Evolutionary conservation across 208 protist species (phyloP).

Genomic region (Phytomonas sp.): DNA sequence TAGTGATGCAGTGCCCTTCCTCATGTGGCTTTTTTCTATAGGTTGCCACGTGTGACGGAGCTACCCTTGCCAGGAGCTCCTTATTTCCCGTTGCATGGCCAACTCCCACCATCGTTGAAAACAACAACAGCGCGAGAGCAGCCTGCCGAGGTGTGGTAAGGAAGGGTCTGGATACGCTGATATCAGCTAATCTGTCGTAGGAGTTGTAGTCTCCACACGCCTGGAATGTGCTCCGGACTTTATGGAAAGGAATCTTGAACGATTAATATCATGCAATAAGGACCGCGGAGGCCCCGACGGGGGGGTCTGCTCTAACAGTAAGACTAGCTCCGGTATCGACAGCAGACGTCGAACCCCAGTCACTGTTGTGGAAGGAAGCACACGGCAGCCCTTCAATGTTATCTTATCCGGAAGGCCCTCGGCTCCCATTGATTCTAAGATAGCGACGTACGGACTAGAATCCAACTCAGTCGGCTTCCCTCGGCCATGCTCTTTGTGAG

Average conservation of each 20-base stretch:
- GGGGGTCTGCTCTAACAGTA: slow-evolving; percentile 52
- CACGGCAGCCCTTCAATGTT: slow-evolving; percentile 43
- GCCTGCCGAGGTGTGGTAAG: neutral
- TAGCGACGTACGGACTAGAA: slow-evolving; percentile 12
- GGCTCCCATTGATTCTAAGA: slow-evolving; percentile 31
- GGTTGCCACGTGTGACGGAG: neutral
- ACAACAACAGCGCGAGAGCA: neutral
- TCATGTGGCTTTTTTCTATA: neutral
- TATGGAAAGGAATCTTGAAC: neutral
- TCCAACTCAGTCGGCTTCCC: slow-evolving; percentile 12
- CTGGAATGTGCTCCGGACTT: neutral
- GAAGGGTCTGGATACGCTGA: neutral
- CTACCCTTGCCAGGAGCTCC: neutral
- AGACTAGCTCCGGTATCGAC: slow-evolving; percentile 31
- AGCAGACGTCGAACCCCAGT: slow-evolving; percentile 43
- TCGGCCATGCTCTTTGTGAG: slow-evolving; percentile 41
- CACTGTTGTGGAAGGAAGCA: slow-evolving; percentile 55
- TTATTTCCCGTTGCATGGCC: neutral
- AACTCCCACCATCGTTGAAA: neutral
- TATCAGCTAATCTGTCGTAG: neutral
- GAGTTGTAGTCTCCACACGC: neutral
- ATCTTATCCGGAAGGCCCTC: slow-evolving; percentile 55
- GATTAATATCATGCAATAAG: slow-evolving; percentile 9
- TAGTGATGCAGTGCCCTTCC: neutral
- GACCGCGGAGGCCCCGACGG: slow-evolving; percentile 55